Base-by-base conservation (phyloP, 1,139 yeast genomes). In the Lodderomyces beijingensis region DNA sequence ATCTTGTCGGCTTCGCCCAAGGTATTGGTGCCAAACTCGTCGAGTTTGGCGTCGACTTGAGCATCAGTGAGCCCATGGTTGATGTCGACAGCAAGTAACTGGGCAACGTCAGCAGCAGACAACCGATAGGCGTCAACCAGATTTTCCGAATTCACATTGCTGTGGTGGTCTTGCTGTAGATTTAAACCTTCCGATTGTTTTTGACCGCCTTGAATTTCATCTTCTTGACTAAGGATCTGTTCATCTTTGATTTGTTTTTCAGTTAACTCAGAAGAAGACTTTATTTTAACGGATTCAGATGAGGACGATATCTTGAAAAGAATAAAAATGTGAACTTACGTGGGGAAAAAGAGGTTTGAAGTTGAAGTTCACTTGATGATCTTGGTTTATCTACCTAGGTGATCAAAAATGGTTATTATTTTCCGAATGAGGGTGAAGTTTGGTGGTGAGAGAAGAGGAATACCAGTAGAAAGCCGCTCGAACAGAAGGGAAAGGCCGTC, bases 1-100 rank as follows among this genome's bases (percentile, higher is more conserved):
- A 81, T 73, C 28, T 70, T 70, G 24, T 65, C 68, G 28, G 69
- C 84, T 25, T 76, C 80, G 14, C 87, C 88, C 12, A 81, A 64
- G 19, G 62, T 62, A 53, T 84, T 84, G 22, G 62, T 64, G 4
- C 93, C 94, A 51, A 70, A 66, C 24, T 51, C 40, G 12, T 42
- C 37, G 6, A 37, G 38, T 10, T 41, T 40, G 5, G 47, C 36
- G 3, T 43, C 37, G 4, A 69, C 80, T 30, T 60, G 64, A 3
- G 44, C 41, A 2, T 51, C 41, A 2, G 68, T 43, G 28, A 81
- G 63, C 11, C 91, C 89, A 35, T 55, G 58, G 2, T 58, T 52
- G 11, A 57, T 31, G 46, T 65, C 54, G 3, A 80, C 65, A 3
- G 51, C 46, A 44, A 65, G 74, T 9, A 48, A 30, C 14, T 55